Evolutionary conservation across 768 basidiomycete genomes (phyloP), one percentile per base, ranked within the genome.

Genomic region (Baorangia bicolor): DNA sequence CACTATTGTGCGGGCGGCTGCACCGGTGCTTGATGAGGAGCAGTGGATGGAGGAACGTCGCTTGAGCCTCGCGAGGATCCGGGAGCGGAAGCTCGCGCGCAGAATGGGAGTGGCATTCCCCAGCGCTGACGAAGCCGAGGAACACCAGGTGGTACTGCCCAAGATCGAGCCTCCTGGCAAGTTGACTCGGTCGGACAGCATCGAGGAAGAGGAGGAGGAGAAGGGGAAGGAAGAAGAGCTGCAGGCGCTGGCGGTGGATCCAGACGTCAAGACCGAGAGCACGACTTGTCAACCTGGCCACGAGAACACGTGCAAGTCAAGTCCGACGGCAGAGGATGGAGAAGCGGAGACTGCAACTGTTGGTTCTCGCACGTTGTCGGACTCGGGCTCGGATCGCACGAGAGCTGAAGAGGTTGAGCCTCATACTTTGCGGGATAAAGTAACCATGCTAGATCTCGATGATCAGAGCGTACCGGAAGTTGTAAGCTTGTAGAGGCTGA

Each of bases 1-100:
- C 14, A 47, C 47, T 10, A 11, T 28, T 12, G 47, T 33, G 10
- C 64, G 51, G 37, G 9, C 41, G 12, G 31, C 52, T 12, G n/a
- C 34, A 16, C 59, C 58, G 7, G 45, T 56, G 40, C 37, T 59
- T 1, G 69, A 70, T n/a, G 69, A 72, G 11, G 72, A 73, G 0
- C 61, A 70, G 25, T 72, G 70, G 72, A 72, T 72, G 70, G 70
- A 72, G 20, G 70, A 72, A 34, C 72, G 70, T 21, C 72, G 68
- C 25, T 16, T 59, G 48, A 73, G 72, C 46, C 64, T 72, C 25
- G 58, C 70, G 35, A 63, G 58, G 45, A 68, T 72, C 51, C 69
- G 51, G 11, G 72, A 72, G 48, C 68, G 71, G 38, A 72, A 72
- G 56, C 58, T 66, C 28, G 70, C 70, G 11, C 70, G 70, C 27